Percentiles rank a stretch among this genome's conserved stretches.
Evolutionary conservation across 73 alveolate genomes (phyloP).

Genomic region (Tetrahymena thermophila): DNA sequence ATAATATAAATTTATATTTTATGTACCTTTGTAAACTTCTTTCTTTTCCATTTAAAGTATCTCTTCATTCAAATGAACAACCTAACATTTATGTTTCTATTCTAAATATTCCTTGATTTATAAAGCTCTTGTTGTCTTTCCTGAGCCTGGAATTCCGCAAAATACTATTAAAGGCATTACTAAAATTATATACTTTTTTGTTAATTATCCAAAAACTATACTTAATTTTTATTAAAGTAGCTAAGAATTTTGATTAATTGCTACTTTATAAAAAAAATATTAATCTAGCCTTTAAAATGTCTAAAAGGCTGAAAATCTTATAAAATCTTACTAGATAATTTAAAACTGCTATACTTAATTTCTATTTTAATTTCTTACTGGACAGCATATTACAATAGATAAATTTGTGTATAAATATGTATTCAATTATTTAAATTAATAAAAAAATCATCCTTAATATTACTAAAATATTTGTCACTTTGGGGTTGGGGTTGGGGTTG

Average conservation of each 20-base stretch:
- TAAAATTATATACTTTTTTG: background rate
- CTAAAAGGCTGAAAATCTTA: background rate
- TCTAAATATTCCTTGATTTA: conserved; percentile 65
- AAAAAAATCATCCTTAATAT: too few species aligned
- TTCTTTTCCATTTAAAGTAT: conserved; percentile 56
- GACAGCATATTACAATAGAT: too few species aligned
- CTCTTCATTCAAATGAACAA: conserved; percentile 79
- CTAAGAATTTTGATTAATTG: background rate
- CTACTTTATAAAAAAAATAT: background rate
- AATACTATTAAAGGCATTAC: conserved; percentile 86
- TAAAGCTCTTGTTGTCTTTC: conserved; percentile 83
- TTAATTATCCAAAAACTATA: background rate
- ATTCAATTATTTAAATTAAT: too few species aligned
- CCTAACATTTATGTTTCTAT: conserved; percentile 53
- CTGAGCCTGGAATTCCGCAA: conserved; percentile 94
- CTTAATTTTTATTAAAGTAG: background rate
- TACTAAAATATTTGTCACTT: too few species aligned
- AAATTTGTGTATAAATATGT: too few species aligned
- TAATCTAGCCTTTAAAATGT: background rate
- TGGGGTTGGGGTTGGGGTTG: background rate
- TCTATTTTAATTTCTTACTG: background rate
- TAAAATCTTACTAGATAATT: background rate
- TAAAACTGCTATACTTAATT: background rate
- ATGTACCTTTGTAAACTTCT: conserved; percentile 60
- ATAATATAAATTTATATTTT: background rate